A percentile compares a stretch with the other conserved stretches of the same genome.
Evolutionary conservation across 176 grass and related monocot genomes (phyloP).

Genomic region (Urochloa ruziziensis): DNA sequence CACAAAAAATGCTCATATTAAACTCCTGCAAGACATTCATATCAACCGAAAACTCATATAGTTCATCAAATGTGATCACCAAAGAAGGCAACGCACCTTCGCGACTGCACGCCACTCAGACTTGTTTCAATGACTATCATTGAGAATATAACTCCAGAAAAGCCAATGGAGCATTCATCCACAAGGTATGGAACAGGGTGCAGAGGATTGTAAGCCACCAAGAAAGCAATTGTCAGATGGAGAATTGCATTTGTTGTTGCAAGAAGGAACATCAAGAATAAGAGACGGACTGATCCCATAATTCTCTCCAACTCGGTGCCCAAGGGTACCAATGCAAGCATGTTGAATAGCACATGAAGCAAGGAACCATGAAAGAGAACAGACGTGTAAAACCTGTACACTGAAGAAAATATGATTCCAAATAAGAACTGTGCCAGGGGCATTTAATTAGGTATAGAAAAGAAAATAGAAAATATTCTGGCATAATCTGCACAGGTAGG

Average conservation of each 20-base stretch:
- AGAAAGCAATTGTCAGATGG: constrained; percentile 79
- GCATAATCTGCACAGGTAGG: neutral
- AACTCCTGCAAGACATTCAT: neutral
- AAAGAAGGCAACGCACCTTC: constrained; percentile 59
- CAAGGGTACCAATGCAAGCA: constrained; percentile 90
- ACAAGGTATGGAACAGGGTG: constrained; percentile 46
- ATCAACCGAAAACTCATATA: neutral
- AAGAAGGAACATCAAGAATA: constrained; percentile 89
- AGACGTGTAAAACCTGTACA: constrained; percentile 91
- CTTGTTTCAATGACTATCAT: constrained; percentile 98
- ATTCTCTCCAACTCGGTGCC: constrained; percentile 91
- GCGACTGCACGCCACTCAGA: constrained; percentile 78
- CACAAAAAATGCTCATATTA: neutral
- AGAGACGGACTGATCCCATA: constrained; percentile 92
- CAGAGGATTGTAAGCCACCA: constrained; percentile 75
- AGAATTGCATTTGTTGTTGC: constrained; percentile 88
- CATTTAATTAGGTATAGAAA: constrained; percentile 9
- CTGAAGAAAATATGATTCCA: constrained; percentile 39
- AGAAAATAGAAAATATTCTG: neutral
- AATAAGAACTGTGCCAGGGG: constrained; percentile 24
- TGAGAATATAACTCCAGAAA: constrained; percentile 95
- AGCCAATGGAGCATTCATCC: constrained; percentile 89
- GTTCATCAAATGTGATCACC: constrained; percentile 12
- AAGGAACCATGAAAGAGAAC: constrained; percentile 88
- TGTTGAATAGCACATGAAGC: constrained; percentile 95